Evolutionary conservation across 129 eudicot genomes (phyloP), one percentile per base, ranked within the genome.

Genomic region (Solidago caesia): DNA sequence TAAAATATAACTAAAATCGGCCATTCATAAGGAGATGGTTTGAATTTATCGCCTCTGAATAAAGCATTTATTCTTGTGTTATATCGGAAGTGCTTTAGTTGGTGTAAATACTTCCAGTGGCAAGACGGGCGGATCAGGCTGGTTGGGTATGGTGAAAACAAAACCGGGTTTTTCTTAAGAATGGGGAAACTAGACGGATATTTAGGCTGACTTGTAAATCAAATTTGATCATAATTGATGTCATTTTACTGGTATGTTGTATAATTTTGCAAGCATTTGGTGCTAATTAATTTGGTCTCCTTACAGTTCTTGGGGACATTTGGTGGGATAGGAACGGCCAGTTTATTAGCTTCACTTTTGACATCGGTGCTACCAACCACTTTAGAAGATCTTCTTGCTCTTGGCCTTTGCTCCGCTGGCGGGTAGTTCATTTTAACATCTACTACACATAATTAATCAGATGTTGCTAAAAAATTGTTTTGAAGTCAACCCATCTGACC

Each of bases 361-460:
- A 95, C 99, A 60, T 88, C 99, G 43, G 91, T 95, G 64, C 84
- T 95, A 72, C 96, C 93, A 48, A 87, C 97, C 67, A 91, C 96
- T 64, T 77, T 85, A 42, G 99, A 95, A 85, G 99, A 95, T 82
- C 97, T 95, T 82, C 96, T 95, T 76, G 99, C 99, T 77, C 92
- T 95, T 51, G 96, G 96, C 44, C 92, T 95, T 82, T 95, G 99
- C 81, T 95, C 99, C 66, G 96, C 94, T 77, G 99, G 97, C 85
- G 99, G 99, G 99, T 95, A 87, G 39, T 57, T 57, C 45, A 56
- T 72, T 44, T 82, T 75, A 45, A 43, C 44, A 10, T 43, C 57
- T 51, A 51, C 5, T 13, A 51, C 16, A 51, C 39, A 33, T 3
- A 33, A 1, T 3, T 33, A 33, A 33, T 33, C 39, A 33, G 0